Percentiles rank a stretch among this genome's conserved stretches.
Evolutionary conservation across 2,329 filamentous ascomycete genomes (phyloP).

Genomic region (Monosporascus cannonballus): DNA sequence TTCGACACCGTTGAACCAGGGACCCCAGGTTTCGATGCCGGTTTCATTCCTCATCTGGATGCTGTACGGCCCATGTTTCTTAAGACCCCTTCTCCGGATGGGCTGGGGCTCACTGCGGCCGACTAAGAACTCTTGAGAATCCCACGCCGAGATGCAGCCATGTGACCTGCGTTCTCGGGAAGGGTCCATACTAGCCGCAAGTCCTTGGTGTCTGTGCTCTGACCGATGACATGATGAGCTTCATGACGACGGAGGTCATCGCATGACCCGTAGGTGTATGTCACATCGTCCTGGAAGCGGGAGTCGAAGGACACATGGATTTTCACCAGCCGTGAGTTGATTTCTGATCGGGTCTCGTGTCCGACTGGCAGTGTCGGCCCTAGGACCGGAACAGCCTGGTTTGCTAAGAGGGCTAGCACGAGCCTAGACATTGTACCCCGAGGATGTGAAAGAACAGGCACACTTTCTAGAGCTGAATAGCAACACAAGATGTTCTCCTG

Average conservation of each 20-base stretch:
- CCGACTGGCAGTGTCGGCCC: conserved; percentile 20
- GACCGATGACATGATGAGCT: conserved; percentile 22
- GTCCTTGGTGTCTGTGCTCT: conserved; percentile 11
- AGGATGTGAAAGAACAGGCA: not conserved
- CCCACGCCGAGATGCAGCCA: conserved; percentile 37
- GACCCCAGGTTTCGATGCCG: conserved; percentile 41
- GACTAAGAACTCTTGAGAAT: conserved; percentile 21
- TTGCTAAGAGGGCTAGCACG: not conserved
- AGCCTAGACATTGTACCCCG: not conserved
- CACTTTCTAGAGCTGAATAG: not conserved
- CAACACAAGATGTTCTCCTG: not conserved
- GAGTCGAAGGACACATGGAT: conserved; percentile 22
- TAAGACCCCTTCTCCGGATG: conserved; percentile 18
- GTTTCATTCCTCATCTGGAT: conserved; percentile 46
- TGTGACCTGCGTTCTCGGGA: conserved; percentile 23
- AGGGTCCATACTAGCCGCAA: conserved; percentile 29
- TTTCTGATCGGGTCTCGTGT: conserved; percentile 28
- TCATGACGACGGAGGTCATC: conserved; percentile 9
- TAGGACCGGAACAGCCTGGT: not conserved
- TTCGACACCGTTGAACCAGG: conserved; percentile 62
- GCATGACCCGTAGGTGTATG: conserved; percentile 29
- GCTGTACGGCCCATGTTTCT: conserved; percentile 18
- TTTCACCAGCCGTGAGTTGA: conserved; percentile 29
- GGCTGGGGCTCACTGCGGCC: conserved; percentile 30
- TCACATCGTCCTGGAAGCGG: conserved; percentile 20